phyloP scores from a whole-genome alignment of 192 early-diverging fungal genomes.

The Coemansia sp. region DNA sequence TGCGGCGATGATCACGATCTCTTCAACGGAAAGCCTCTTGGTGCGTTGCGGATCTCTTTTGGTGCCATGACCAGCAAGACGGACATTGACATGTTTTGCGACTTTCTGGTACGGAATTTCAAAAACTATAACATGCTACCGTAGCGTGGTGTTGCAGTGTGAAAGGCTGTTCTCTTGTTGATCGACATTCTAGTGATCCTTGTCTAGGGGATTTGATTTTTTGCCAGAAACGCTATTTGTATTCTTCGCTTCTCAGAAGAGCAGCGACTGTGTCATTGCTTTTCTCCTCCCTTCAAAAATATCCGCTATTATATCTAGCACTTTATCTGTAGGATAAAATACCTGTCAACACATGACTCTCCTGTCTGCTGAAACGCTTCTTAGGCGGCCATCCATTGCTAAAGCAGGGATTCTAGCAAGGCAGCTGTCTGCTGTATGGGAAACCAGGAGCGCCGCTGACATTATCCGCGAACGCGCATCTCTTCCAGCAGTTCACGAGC shows the following conservation, averaged over 20 bases:
- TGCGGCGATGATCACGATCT: slow-evolving; percentile 79
- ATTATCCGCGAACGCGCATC: slow-evolving; percentile 29
- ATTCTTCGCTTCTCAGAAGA: too few species aligned
- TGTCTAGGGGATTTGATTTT: too few species aligned
- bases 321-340: background rate
- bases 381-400: slow-evolving; percentile 13
- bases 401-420: slow-evolving; percentile 14
- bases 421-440: slow-evolving; percentile 16
- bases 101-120: slow-evolving; percentile 65
- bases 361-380: background rate
- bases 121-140: background rate
- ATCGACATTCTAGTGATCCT: too few species aligned
- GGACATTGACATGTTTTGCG: slow-evolving; percentile 60
- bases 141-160: too few species aligned
- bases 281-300: background rate
- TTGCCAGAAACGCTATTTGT: too few species aligned
- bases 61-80: slow-evolving; percentile 66
- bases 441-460: slow-evolving; percentile 14
- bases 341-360: slow-evolving; percentile 1
- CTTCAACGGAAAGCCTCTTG: slow-evolving; percentile 66
- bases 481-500: slow-evolving; percentile 28
- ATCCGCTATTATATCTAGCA: background rate
- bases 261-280: background rate
- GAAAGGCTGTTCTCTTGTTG: too few species aligned
- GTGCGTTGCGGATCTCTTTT: slow-evolving; percentile 75